Conservation (phyloP, 345 rosid genomes). For the Aethionema arabicum region DNA sequence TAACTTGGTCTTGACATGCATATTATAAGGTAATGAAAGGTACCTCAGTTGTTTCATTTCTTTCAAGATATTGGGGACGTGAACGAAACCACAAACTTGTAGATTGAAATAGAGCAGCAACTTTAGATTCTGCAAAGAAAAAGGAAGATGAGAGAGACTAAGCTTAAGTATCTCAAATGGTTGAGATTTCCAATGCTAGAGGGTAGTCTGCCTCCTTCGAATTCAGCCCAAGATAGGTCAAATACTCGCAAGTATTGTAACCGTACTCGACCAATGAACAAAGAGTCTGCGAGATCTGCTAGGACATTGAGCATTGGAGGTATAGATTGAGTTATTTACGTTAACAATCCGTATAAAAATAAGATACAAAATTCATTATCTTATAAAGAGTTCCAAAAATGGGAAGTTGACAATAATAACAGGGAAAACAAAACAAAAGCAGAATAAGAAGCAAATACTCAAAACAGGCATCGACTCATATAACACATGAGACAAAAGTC, state of each 20-base stretch:
- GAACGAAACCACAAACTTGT: background rate
- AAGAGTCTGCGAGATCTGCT: no score
- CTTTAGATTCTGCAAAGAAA: conserved; percentile 3
- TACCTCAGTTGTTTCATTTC: conserved; percentile 6
- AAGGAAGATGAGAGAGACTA: background rate
- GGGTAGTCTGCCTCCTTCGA: conserved; percentile 15
- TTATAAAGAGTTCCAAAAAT: conserved; percentile 10
- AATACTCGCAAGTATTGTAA: conserved; percentile 21
- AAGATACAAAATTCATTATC: conserved; percentile 7
- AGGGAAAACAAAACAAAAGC: background rate
- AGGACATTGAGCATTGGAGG: conserved; percentile 6
- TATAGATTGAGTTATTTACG: background rate
- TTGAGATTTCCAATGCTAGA: conserved; percentile 33
- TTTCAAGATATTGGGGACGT: conserved; percentile 9
- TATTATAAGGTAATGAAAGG: background rate
- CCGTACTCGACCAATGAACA: no score
- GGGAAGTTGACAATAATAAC: conserved; percentile 2
- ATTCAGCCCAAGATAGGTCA: background rate
- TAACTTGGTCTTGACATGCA: background rate
- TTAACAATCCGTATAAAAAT: background rate
- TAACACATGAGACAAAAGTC: conserved; percentile 26
- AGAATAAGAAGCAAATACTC: conserved; percentile 15
- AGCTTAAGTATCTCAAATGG: conserved; percentile 28
- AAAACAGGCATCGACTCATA: conserved; percentile 11
- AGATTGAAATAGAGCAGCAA: conserved; percentile 5